Base-by-base conservation (phyloP, 148 eudicot genomes). In the Hydrangea macrophylla region DNA sequence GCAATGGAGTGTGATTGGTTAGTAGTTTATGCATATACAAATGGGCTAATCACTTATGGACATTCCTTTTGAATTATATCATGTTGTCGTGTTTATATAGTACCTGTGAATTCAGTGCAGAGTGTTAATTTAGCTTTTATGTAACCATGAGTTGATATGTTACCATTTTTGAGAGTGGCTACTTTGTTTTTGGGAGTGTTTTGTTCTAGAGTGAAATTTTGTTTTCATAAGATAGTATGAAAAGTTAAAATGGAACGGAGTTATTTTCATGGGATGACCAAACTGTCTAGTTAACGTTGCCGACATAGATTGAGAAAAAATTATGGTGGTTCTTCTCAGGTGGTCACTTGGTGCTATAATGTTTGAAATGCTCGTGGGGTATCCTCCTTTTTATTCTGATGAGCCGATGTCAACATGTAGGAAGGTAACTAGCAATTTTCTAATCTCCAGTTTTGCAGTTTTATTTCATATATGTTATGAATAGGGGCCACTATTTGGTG, bases 331-430 rank as follows among this genome's bases (percentile, higher is more conserved):
- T 66, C 24, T 75, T 45, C 51, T 48, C 70, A 92, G 98, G 98
- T 92, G 98, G 98, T 92, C 98, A 48, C 90, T 92, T 54, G 98
- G 98, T 53, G 94, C 98, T 69, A 92, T 92, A 44, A 90, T 90
- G 96, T 90, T 72, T 65, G 96, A 90, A 79, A 92, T 92, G 98
- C 98, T 92, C 59, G 96, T 92, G 3, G 96, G 98, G 26, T 92
- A 90, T 75, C 98, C 98, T 26, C 98, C 98, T 64, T 92, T 92
- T 68, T 92, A 92, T 84, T 92, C 98, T 39, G 98, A 92, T 83
- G 94, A 92, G 73, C 92, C 98, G 42, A 90, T 92, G 98, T 84
- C 96, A 55, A 92, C 98, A 40, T 92, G 98, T 80, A 72, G 98
- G 80, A 92, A 92, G 96, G 98, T 92, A 81, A 57, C 17, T 30